Evolutionary conservation across 164 flowering plant genomes (phyloP).

Genomic region (Pachysandra terminalis): DNA sequence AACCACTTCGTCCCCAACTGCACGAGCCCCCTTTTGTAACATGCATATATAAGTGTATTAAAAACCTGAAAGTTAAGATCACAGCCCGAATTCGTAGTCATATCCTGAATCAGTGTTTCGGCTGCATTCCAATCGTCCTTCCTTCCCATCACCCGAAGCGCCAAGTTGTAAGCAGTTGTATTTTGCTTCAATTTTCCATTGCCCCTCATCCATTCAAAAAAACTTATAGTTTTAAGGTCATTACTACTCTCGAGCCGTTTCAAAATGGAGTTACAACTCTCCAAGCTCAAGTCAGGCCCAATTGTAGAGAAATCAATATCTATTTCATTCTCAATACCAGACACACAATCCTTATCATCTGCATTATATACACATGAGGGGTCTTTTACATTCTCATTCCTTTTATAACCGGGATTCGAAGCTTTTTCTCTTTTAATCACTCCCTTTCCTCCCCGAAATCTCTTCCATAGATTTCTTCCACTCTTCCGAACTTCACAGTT

Average conservation of each 20-base stretch:
- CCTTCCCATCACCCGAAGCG: slow-evolving; percentile 60
- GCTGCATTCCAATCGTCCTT: slow-evolving; percentile 65
- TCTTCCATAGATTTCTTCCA: slow-evolving; percentile 25
- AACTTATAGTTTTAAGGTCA: slow-evolving; percentile 40
- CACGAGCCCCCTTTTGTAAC: slow-evolving; percentile 49
- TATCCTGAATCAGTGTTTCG: slow-evolving; percentile 45
- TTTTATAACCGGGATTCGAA: slow-evolving; percentile 11
- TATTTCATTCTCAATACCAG: slow-evolving; percentile 24
- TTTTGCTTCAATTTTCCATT: slow-evolving; percentile 65
- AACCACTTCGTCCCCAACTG: slow-evolving; percentile 70
- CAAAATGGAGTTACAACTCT: slow-evolving; percentile 49
- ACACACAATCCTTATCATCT: slow-evolving; percentile 9
- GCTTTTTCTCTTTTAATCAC: slow-evolving; percentile 15
- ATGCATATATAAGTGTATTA: slow-evolving; percentile 70
- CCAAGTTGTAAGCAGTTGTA: slow-evolving; percentile 51
- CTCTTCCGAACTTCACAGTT: slow-evolving; percentile 10
- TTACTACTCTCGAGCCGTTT: slow-evolving; percentile 47
- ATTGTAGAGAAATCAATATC: slow-evolving; percentile 32
- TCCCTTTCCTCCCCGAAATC: slow-evolving; percentile 23
- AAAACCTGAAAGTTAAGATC: slow-evolving; percentile 56
- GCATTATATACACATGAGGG: not conserved
- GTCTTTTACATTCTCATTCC: slow-evolving; percentile 12
- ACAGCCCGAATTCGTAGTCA: slow-evolving; percentile 32
- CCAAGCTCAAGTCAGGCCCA: slow-evolving; percentile 39
- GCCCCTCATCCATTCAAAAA: slow-evolving; percentile 76